Evolutionary conservation across 257 asterid genomes (phyloP).

Genomic region (Cynanchum wilfordii): DNA sequence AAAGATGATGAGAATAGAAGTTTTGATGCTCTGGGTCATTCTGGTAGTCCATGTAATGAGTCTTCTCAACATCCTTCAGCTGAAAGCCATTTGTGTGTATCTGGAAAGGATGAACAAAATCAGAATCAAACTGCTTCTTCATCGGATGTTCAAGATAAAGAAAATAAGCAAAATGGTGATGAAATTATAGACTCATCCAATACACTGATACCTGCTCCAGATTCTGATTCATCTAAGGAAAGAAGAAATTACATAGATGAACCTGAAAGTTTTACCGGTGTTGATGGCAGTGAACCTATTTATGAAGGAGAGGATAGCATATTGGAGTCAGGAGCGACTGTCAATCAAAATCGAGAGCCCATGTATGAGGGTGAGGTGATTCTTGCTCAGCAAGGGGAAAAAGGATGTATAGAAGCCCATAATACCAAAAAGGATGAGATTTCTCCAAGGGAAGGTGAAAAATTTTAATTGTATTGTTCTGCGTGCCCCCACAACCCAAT

Average conservation of each 20-base stretch:
- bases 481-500: neutral
- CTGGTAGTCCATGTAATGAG: slow-evolving; percentile 25
- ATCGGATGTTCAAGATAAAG: slow-evolving; percentile 28
- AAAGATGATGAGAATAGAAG: slow-evolving; percentile 16
- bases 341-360: slow-evolving; percentile 62
- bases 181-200: slow-evolving; percentile 32
- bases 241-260: slow-evolving; percentile 29
- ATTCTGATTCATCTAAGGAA: slow-evolving; percentile 36
- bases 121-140: slow-evolving; percentile 27
- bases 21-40: slow-evolving; percentile 24
- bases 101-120: slow-evolving; percentile 25
- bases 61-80: slow-evolving; percentile 29
- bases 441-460: slow-evolving; percentile 63
- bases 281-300: slow-evolving; percentile 59
- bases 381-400: slow-evolving; percentile 69
- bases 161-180: slow-evolving; percentile 28
- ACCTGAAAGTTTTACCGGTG: slow-evolving; percentile 35
- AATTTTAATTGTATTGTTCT: neutral
- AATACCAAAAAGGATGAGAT: slow-evolving; percentile 35
- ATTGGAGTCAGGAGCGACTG: slow-evolving; percentile 48
- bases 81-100: slow-evolving; percentile 24
- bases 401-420: slow-evolving; percentile 28
- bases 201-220: slow-evolving; percentile 30
- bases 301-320: slow-evolving; percentile 94
- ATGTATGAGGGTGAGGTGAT: slow-evolving; percentile 92